Conservation (phyloP, 1,284 basidiomycete species). For the Meripilus lineatus region DNA sequence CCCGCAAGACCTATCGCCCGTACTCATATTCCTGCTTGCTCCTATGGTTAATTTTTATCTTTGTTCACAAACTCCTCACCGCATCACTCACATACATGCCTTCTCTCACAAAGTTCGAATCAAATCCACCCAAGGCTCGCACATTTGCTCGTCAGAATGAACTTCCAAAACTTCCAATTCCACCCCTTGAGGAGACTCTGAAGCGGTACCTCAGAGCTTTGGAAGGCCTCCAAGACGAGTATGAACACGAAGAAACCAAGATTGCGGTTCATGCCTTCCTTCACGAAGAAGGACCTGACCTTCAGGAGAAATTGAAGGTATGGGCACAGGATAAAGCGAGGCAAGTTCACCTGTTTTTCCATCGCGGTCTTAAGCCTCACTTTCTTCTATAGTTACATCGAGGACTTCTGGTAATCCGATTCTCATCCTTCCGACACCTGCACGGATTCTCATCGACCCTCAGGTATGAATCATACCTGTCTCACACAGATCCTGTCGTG, state of each 20-base stretch:
- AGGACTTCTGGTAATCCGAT: constrained; percentile 98
- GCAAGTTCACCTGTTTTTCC: constrained; percentile 34
- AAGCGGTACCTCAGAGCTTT: constrained; percentile 81
- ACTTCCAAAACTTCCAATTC: constrained; percentile 90
- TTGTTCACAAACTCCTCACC: too few species aligned
- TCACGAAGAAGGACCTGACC: constrained; percentile 70
- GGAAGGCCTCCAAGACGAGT: constrained; percentile 64
- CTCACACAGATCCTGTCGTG: constrained; percentile 90
- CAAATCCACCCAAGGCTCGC: constrained; percentile 24
- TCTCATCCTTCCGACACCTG: too few species aligned
- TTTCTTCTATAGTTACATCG: constrained; percentile 75
- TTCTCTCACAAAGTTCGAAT: constrained; percentile 26
- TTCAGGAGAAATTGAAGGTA: constrained; percentile 73
- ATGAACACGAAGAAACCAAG: constrained; percentile 67
- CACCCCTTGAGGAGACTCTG: constrained; percentile 85
- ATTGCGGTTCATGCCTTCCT: constrained; percentile 78
- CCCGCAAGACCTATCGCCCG: too few species aligned
- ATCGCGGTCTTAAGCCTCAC: constrained; percentile 7
- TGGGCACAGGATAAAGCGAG: constrained; percentile 74
- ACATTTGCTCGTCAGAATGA: constrained; percentile 64
- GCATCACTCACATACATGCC: too few species aligned
- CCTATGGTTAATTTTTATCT: too few species aligned
- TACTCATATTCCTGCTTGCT: too few species aligned
- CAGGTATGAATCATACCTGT: constrained; percentile 91
- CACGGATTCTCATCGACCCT: too few species aligned